Percentiles rank a stretch among this genome's conserved stretches.
phyloP scores from a whole-genome alignment of 2,329 filamentous ascomycete genomes.

The Penicillium griseofulvum region DNA sequence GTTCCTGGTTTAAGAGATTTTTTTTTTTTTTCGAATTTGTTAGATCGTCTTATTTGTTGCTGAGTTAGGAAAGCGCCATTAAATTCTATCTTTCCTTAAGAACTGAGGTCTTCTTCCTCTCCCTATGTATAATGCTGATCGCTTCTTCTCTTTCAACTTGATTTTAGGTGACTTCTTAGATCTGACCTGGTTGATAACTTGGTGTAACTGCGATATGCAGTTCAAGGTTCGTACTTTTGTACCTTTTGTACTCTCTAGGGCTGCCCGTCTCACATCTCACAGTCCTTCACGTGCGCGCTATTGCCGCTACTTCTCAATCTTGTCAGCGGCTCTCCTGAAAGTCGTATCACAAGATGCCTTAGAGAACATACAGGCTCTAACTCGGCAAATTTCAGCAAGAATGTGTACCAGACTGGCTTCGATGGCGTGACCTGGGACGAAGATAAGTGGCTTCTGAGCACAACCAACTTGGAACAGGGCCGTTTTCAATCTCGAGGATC shows the following conservation, averaged over 20 bases:
- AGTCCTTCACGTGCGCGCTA: constrained; percentile 12
- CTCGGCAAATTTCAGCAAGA: constrained; percentile 14
- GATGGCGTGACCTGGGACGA: constrained; percentile 59
- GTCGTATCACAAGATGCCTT: constrained; percentile 21
- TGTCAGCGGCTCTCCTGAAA: constrained; percentile 11
- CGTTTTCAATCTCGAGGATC: constrained; percentile 61
- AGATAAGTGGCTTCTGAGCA: constrained; percentile 55
- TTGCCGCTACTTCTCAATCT: constrained; percentile 17
- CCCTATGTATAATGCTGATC: background rate
- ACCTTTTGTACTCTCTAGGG: no score
- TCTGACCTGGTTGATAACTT: background rate
- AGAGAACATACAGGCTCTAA: constrained; percentile 17
- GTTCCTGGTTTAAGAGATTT: constrained; percentile 5
- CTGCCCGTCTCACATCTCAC: background rate
- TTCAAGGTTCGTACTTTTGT: constrained; percentile 14
- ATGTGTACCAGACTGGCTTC: constrained; percentile 51
- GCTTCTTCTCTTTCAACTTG: background rate
- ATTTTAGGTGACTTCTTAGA: background rate
- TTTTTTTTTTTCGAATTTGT: no score
- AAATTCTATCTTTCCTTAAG: background rate
- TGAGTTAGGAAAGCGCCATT: background rate
- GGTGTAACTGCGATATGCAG: constrained; percentile 17
- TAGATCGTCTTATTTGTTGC: constrained; percentile 8
- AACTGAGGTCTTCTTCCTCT: background rate
- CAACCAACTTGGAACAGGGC: constrained; percentile 54